Base-by-base conservation (phyloP, 495 filamentous ascomycete genomes). In the Aspergillus asperescens region DNA sequence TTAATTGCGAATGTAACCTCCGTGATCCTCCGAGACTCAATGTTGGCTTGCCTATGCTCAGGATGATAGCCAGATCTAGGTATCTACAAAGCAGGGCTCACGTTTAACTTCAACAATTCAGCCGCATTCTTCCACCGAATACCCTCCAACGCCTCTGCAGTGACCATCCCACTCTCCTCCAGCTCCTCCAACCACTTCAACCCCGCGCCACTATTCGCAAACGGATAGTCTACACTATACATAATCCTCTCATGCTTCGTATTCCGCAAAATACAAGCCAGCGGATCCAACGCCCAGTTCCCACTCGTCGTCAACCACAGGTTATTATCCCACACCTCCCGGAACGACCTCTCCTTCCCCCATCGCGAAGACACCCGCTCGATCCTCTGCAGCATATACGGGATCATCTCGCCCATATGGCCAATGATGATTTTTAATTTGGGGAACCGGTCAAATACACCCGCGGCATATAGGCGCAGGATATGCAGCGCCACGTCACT, bases 171-270 rank as follows among this genome's bases (percentile, higher is more conserved):
- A 51, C 79, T 80, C 57, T 62, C 52, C 59, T 72, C 66, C 39
- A 83, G 55, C 58, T 79, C 71, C 55, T 69, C 55, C 25, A 84
- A 61, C 57, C 72, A 81, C 15, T 60, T 64, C 49, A 69, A 48
- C n/a, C 68, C 69, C 18, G 60, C 66, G 53, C 74, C 67, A 56
- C 73, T 74, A 25, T 56, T 54, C 50, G 63, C 68, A 48, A 80
- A 86, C 0, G 81, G 82, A 62, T 82, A 84, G 50, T 82, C 80
- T 12, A 82, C 77, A 43, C 74, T 78, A 53, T 76, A 85, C 64
- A 86, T 48, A 16, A 85, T 72, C 9, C 64, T 61, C 7, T 81
- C 76, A 23, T 77, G 58, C 50, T 65, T 73, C 12, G 76, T 77
- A 24, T 77, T 77, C 9, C 68, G 50, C 56, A 81, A 55, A 15